Base-by-base conservation (phyloP, 2,329 filamentous ascomycete species). In the Verticillium albo-atrum region DNA sequence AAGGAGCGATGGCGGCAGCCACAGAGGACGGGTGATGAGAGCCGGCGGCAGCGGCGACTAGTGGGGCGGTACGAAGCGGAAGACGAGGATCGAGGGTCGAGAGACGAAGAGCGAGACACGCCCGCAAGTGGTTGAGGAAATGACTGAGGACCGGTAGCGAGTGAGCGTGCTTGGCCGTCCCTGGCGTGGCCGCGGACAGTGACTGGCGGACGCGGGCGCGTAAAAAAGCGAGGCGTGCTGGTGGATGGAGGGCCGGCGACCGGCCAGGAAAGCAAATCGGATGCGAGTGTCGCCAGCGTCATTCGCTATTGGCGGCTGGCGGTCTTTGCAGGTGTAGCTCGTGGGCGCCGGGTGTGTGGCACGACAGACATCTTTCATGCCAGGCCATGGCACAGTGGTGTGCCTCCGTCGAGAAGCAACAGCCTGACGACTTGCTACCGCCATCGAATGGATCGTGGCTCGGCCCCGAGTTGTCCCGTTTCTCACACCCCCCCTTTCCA, bases 231-330 rank as follows among this genome's bases (percentile, higher is more conserved):
- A 74, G 73, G 73, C 73, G 75, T 75, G 71, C 73, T 72, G 76
- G 71, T 82, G 79, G 80, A 73, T 72, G 70, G 72, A 66, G 67
- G 42, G 20, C 20, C 20, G n/a, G 70, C 65, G 66, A 68, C 69
- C 72, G 72, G 72, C 73, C 73, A 72, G 71, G 70, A 72, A 74
- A 74, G 76, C 79, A 82, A 61, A 82, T 82, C 72, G 72, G 75
- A 79, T 68, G 71, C 67, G 71, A 75, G 72, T 71, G 70, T 67
- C 63, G 63, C 66, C 61, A 64, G 64, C 69, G 64, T 59, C 65
- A 64, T 62, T 64, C 72, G 70, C 70, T 58, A 81, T 81, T 82
- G 79, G 79, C 42, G 26, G 51, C n/a, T 25, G 25, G 17, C 2
- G 51, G 6, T 9, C 51, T 53, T 30, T 30, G 25, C n/a, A 23